Evolutionary conservation across 164 flowering plant genomes (phyloP).

Genomic region (Vitis riparia): DNA sequence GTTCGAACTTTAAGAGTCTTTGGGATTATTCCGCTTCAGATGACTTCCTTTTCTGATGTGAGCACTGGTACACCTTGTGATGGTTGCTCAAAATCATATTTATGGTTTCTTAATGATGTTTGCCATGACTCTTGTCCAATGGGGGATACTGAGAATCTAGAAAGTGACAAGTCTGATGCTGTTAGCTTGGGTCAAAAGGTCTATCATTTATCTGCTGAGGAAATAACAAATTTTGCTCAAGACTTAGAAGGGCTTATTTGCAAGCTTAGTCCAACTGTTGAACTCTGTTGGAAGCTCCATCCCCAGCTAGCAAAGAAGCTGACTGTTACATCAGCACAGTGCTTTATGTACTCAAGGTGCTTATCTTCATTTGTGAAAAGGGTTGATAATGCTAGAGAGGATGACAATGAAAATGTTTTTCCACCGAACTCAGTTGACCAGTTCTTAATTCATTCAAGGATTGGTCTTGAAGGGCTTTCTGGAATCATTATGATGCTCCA

Average conservation of each 20-base stretch:
- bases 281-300: constrained; percentile 78
- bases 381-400: constrained; percentile 20
- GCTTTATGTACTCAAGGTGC: constrained; percentile 60
- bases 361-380: constrained; percentile 41
- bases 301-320: constrained; percentile 63
- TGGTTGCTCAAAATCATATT: constrained; percentile 15
- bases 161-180: constrained; percentile 17
- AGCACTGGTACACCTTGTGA: constrained; percentile 14
- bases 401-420: constrained; percentile 20
- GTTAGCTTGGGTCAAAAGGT: constrained; percentile 19
- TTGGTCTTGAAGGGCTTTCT: constrained; percentile 57
- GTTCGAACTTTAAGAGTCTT: constrained; percentile 33
- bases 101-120: constrained; percentile 46
- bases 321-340: constrained; percentile 42
- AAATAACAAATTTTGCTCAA: constrained; percentile 40
- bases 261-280: constrained; percentile 60
- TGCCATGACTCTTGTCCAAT: constrained; percentile 12
- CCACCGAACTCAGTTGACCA: constrained; percentile 24
- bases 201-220: constrained; percentile 39
- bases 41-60: constrained; percentile 28
- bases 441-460: constrained; percentile 42
- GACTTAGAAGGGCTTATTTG: constrained; percentile 49
- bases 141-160: constrained; percentile 23
- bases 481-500: constrained; percentile 40
- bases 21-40: constrained; percentile 40